A percentile compares a stretch with the other conserved stretches of the same genome.
Conservation (phyloP, 1,139 yeast species). For the Taphrina confusa region DNA sequence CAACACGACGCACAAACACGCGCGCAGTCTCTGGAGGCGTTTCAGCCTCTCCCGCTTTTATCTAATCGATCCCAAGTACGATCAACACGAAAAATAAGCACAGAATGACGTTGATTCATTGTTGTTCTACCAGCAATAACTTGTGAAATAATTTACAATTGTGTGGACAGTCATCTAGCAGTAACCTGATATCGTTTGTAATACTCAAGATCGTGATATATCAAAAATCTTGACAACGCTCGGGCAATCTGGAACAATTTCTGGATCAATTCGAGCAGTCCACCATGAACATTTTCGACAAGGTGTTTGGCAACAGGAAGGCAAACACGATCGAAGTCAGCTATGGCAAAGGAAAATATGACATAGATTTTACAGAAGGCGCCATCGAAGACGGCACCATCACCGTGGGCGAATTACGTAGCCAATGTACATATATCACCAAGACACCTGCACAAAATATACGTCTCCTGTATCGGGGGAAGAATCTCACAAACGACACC, state of each 20-base stretch:
- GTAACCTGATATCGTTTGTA: too few relatives aligned
- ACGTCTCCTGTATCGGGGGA: conserved; percentile 27
- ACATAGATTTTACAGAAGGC: conserved; percentile 24
- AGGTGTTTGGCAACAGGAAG: conserved; percentile 26
- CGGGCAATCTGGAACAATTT: conserved; percentile 9
- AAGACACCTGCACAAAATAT: conserved; percentile 20
- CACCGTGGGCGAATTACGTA: conserved; percentile 26
- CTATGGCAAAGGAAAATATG: conserved; percentile 25
- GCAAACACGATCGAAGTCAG: conserved; percentile 25
- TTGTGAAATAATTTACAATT: too few relatives aligned
- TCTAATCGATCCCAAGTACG: neutral
- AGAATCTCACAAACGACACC: conserved; percentile 18
- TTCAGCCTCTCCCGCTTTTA: conserved; percentile 8
- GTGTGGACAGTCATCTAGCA: too few relatives aligned
- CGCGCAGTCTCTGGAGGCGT: neutral
- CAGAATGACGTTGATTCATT: conserved; percentile 1
- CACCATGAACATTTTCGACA: conserved; percentile 26
- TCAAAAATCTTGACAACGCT: neutral
- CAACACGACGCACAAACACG: neutral
- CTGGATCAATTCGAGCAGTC: conserved; percentile 13
- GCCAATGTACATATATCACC: conserved; percentile 25
- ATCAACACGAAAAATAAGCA: neutral
- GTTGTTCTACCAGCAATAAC: too few relatives aligned
- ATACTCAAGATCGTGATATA: too few relatives aligned
- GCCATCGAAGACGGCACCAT: conserved; percentile 30